Evolutionary conservation across 108 stramenopile genomes (phyloP).

Genomic region (Skeletonema menzelii): DNA sequence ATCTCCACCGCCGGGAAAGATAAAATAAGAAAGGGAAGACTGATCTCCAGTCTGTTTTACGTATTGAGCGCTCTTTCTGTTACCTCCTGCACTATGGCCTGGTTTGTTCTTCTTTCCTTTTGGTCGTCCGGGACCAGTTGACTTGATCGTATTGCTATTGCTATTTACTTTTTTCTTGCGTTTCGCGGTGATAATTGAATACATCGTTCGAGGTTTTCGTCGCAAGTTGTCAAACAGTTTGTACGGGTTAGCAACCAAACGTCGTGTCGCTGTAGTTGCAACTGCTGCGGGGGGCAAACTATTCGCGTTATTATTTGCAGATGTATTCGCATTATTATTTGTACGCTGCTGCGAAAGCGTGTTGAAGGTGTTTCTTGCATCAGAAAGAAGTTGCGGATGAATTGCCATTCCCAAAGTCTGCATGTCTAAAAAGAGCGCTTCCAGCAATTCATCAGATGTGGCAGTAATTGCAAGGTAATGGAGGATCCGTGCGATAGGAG

Average conservation of each 20-base stretch:
- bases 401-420: neutral
- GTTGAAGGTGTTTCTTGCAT: neutral
- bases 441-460: neutral
- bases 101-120: too few relatives aligned
- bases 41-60: too few relatives aligned
- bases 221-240: neutral
- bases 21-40: too few relatives aligned
- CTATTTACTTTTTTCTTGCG: too few relatives aligned
- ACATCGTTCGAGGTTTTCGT: too few relatives aligned
- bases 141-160: too few relatives aligned
- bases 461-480: neutral
- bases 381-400: neutral
- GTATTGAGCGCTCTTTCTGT: too few relatives aligned
- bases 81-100: too few relatives aligned
- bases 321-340: neutral
- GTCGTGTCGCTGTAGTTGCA: neutral
- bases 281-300: neutral
- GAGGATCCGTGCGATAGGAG: neutral
- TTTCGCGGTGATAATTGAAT: too few relatives aligned
- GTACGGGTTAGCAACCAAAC: neutral
- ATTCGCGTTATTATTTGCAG: neutral
- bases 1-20: too few relatives aligned
- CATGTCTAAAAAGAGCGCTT: neutral
- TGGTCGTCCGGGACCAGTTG: too few relatives aligned
- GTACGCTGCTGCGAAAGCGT: neutral